Evolutionary conservation across 2,329 filamentous ascomycete species (phyloP).

Genomic region (Didymosphaeria variabile): DNA sequence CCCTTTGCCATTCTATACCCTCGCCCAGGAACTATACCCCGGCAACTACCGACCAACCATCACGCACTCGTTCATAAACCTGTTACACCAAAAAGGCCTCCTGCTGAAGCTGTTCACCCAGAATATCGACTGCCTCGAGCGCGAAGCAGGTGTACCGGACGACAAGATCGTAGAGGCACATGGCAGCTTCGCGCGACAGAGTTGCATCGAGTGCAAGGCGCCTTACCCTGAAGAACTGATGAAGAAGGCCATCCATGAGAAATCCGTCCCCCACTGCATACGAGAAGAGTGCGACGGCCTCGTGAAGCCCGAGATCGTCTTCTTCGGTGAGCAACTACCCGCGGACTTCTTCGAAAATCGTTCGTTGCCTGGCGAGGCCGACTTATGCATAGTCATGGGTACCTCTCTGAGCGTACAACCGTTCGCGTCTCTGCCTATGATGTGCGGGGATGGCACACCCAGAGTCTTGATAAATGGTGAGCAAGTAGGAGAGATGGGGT

Average conservation of each 20-base stretch:
- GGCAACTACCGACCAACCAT: conserved; percentile 89
- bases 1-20: conserved; percentile 88
- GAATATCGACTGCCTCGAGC: conserved; percentile 96
- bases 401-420: conserved; percentile 89
- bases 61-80: conserved; percentile 85
- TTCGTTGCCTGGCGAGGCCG: conserved; percentile 67
- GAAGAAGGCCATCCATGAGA: conserved; percentile 71
- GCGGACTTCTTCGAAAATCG: conserved; percentile 69
- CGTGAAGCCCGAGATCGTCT: conserved; percentile 94
- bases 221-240: conserved; percentile 78
- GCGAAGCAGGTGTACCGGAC: conserved; percentile 81
- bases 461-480: conserved; percentile 90
- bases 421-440: conserved; percentile 80
- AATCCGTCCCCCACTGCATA: conserved; percentile 75
- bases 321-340: conserved; percentile 83
- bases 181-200: conserved; percentile 88
- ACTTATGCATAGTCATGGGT: conserved; percentile 85
- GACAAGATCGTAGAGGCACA: conserved; percentile 92
- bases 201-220: conserved; percentile 86
- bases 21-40: conserved; percentile 92
- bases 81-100: conserved; percentile 81
- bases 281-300: conserved; percentile 72
- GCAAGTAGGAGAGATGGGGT: conserved; percentile 79
- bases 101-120: conserved; percentile 92
- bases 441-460: conserved; percentile 70